Percentiles rank a stretch among this genome's conserved stretches.
phyloP scores from a whole-genome alignment of 2,329 filamentous ascomycete species.

The Tolypocladium tundrense region DNA sequence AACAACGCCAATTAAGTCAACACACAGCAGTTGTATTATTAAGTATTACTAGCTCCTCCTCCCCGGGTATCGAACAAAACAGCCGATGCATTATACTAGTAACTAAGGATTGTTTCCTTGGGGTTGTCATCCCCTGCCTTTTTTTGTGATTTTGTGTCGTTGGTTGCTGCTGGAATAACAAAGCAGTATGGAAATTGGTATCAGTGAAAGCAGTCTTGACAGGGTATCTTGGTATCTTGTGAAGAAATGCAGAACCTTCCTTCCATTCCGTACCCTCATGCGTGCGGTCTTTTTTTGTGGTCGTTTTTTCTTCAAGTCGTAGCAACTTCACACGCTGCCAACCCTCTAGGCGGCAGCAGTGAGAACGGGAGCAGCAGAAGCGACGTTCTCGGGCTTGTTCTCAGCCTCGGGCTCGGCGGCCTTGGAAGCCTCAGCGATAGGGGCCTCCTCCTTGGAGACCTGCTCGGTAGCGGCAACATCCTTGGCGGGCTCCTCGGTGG shows the following conservation, averaged over 20 bases:
- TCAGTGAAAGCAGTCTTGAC: slow-evolving; percentile 38
- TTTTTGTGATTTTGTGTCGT: slow-evolving; percentile 12
- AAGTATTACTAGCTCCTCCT: slow-evolving; percentile 32
- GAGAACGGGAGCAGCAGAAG: slow-evolving; percentile 34
- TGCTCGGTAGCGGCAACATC: slow-evolving; percentile 17
- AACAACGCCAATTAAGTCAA: background rate
- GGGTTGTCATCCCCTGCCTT: slow-evolving; percentile 4
- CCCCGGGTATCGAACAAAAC: slow-evolving; percentile 29
- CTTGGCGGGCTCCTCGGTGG: slow-evolving; percentile 24
- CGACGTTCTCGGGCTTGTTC: slow-evolving; percentile 30
- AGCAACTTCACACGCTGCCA: slow-evolving; percentile 11
- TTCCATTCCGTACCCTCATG: slow-evolving; percentile 36
- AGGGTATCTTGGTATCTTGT: slow-evolving; percentile 44
- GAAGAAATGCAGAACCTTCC: slow-evolving; percentile 44
- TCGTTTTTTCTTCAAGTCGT: slow-evolving; percentile 13
- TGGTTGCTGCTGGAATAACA: slow-evolving; percentile 10
- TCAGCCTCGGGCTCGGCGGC: slow-evolving; percentile 22
- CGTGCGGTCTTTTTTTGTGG: slow-evolving; percentile 14
- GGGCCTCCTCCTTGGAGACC: slow-evolving; percentile 22
- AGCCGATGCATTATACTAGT: slow-evolving; percentile 16
- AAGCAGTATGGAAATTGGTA: slow-evolving; percentile 27
- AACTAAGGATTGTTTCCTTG: slow-evolving; percentile 8
- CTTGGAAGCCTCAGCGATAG: slow-evolving; percentile 12
- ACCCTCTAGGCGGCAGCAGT: slow-evolving; percentile 40
- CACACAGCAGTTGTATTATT: slow-evolving; percentile 31